Evolutionary conservation across 1,139 yeast genomes (phyloP), one percentile per base, ranked within the genome.

Genomic region (Torulaspora globosa): DNA sequence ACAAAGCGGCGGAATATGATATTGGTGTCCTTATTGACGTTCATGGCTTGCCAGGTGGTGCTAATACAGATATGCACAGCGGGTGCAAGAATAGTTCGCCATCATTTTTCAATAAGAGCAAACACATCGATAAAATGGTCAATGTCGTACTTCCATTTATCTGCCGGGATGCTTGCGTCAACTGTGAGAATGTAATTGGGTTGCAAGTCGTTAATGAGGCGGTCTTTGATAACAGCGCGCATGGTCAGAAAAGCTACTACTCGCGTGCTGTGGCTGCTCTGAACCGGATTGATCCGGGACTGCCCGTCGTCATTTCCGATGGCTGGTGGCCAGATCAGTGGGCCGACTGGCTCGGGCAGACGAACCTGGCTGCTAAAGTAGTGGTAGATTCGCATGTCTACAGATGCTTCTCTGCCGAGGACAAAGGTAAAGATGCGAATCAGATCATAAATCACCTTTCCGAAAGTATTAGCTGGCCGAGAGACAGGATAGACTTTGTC

Each of bases 21-120:
- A 90, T 92, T 51, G 84, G 89, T 8, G 82, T 90, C 1, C 59
- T 92, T 47, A 76, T 90, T 9, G 98, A 92, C 65, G 62, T 92
- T 38, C 98, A 92, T 66, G 97, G 86, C 0, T 66, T 92, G 23
- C 97, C 97, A 2, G 89, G 87, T 10, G 97, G 97, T 35, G 97
- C 97, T 24, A 92, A 92, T 61, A 78, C 80, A 0, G 83, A 82
- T 23, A 79, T 82, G 48, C 97, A 90, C 63, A 81, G 94, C 57
- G 98, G 97, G 6, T 42, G 77, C 77, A 2, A 63, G 66, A 26
- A 84, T 88, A n/a, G 82, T 70, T 14, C 82, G 81, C 61, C 90
- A 87, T 87, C 63, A 55, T 43, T 70, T 72, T 47, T 67, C 70
- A n/a, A 60, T 62, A 40, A 65, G 68, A 36, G 80, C 76, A 52